Conservation (phyloP, 306 rosid genomes). For the Trichosanthes cucumerina region DNA sequence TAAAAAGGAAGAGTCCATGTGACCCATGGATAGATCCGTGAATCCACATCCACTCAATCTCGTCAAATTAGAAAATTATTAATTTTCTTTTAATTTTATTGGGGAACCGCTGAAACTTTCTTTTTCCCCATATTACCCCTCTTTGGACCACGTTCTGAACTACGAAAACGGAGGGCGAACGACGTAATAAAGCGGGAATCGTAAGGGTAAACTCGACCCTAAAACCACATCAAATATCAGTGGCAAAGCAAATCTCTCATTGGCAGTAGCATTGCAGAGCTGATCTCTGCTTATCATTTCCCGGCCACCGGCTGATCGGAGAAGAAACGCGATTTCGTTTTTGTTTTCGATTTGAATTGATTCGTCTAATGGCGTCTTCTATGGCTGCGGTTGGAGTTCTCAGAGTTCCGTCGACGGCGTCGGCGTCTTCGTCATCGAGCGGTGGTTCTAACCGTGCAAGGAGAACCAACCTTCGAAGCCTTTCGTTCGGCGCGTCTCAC, state of each 20-base stretch:
- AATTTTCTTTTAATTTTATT: not conserved
- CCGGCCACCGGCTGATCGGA: not conserved
- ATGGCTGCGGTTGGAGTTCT: slow-evolving; percentile 30
- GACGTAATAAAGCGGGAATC: not conserved
- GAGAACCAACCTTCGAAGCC: slow-evolving; percentile 13
- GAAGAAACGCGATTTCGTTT: too few relatives aligned
- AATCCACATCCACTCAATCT: slow-evolving; percentile 6
- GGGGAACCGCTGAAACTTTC: not conserved
- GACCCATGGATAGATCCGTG: slow-evolving; percentile 3
- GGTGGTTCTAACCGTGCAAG: slow-evolving; percentile 13
- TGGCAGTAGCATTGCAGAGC: not conserved
- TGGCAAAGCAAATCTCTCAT: not conserved
- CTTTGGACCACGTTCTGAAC: not conserved
- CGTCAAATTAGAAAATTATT: not conserved
- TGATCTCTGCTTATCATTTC: not conserved
- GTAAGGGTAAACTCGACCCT: not conserved
- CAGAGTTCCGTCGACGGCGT: slow-evolving; percentile 14
- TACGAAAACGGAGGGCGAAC: not conserved
- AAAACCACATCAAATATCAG: not conserved
- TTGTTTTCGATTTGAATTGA: not conserved
- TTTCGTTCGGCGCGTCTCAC: slow-evolving; percentile 34
- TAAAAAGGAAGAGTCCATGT: slow-evolving; percentile 6
- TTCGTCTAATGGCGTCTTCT: slow-evolving; percentile 24
- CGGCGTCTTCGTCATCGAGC: slow-evolving; percentile 15
- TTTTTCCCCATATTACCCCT: not conserved